Evolutionary conservation across 225 moss, liverwort and hornwort genomes (phyloP), one percentile per base, ranked within the genome.

Genomic region (Physcomitrellopsis africana): DNA sequence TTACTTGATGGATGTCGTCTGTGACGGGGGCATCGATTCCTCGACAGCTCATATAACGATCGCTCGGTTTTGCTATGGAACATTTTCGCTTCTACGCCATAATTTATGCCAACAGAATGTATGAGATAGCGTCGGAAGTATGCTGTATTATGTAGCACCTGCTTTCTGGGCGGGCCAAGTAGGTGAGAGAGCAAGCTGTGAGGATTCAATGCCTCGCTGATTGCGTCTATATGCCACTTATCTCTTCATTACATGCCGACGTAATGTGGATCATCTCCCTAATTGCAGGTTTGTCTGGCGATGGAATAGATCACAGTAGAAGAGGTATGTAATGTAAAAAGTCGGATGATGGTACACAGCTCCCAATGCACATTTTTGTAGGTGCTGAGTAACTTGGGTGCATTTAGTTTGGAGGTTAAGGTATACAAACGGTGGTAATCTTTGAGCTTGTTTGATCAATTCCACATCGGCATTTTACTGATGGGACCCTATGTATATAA

Each of bases 141-240:
- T 11, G 7, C 20, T 54, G 41, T 53, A 37, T 54, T 37, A 8
- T 5, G 24, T 23, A 24, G 24, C 58, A 58, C 26, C 3, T 24
- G 26, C 26, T 23, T 26, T 58, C 23, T 1, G 10, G 58, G 26
- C 26, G 12, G 58, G 1, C 2, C 1, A 58, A 58, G 58, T 55
- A 10, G 55, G 19, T 18, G 11, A 54, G 51, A 52, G 22, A 3
- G 22, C 23, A 22, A 19, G n/a, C 5, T 37, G 56, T 57, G 23
- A 56, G 70, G 70, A 43, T 45, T 0, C 32, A 15, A 51, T 70
- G 70, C 17, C 57, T 15, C 47, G 65, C 65, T 24, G 47, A 47
- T 2, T 16, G 47, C 20, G 45, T 45, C 8, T 3, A 8, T 3
- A 8, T 20, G 46, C 47, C 42, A 44, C 24, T 23, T 43, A 20